phyloP scores from a whole-genome alignment of 2,329 filamentous ascomycete species.

The Sphaerostilbella broomeana region DNA sequence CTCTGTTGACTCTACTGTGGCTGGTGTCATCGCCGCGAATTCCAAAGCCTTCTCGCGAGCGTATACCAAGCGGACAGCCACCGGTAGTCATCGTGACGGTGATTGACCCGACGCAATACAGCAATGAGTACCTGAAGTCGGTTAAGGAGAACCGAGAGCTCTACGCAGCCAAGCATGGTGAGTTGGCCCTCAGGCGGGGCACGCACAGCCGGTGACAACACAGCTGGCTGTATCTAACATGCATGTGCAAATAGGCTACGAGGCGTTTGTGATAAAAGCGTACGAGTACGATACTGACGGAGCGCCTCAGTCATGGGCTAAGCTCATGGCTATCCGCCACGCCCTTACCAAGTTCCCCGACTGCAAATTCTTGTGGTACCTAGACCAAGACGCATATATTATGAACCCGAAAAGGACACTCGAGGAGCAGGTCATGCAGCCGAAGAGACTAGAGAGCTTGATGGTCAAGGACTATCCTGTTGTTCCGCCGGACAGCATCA shows the following conservation, averaged over 20 bases:
- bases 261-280: constrained; percentile 72
- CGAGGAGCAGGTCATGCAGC: constrained; percentile 62
- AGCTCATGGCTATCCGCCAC: constrained; percentile 81
- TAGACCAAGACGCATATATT: constrained; percentile 79
- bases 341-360: constrained; percentile 75
- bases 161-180: constrained; percentile 85
- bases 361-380: constrained; percentile 76
- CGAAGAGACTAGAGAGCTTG: constrained; percentile 59
- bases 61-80: constrained; percentile 47
- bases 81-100: constrained; percentile 78
- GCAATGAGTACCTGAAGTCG: constrained; percentile 60
- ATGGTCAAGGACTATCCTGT: constrained; percentile 85
- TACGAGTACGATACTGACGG: constrained; percentile 66
- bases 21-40: constrained; percentile 41
- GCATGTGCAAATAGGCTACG: constrained; percentile 57
- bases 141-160: constrained; percentile 76
- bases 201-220: too few relatives aligned
- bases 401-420: constrained; percentile 72
- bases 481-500: constrained; percentile 92
- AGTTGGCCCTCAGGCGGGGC: constrained; percentile 18
- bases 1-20: constrained; percentile 53
- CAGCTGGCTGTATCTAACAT: constrained; percentile 7
- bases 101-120: constrained; percentile 61
- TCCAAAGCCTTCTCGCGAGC: constrained; percentile 27
- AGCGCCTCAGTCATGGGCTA: constrained; percentile 60